phyloP scores from a whole-genome alignment of 805 yeast species.

The Metschnikowia sp. region DNA sequence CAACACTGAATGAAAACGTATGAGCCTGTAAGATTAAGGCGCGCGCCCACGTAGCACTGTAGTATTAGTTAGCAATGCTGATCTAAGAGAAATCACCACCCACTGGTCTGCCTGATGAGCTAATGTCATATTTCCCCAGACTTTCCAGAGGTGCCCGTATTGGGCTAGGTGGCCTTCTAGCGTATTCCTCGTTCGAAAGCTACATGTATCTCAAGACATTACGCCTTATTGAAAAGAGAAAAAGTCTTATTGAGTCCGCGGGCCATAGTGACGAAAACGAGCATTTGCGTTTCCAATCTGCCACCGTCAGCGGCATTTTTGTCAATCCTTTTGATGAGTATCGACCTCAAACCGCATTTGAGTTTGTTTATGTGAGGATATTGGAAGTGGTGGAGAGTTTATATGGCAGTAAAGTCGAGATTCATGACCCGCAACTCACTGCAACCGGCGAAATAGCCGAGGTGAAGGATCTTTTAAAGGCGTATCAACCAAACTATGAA shows the following conservation, averaged over 20 bases:
- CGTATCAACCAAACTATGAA: conserved; percentile 53
- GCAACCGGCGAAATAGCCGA: conserved; percentile 35
- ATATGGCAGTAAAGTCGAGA: conserved; percentile 35
- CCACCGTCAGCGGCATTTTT: conserved; percentile 64
- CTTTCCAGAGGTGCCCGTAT: conserved; percentile 34
- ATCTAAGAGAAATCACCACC: background rate
- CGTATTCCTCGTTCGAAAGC: conserved; percentile 65
- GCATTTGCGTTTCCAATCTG: conserved; percentile 29
- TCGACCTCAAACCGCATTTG: conserved; percentile 84
- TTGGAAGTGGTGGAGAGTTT: conserved; percentile 64
- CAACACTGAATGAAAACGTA: no score
- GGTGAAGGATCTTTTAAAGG: conserved; percentile 57
- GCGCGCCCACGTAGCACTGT: no score
- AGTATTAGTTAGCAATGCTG: background rate
- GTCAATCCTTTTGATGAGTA: conserved; percentile 92
- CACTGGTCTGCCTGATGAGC: background rate
- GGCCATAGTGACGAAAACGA: background rate
- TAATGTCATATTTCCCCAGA: conserved; percentile 5
- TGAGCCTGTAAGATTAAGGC: no score
- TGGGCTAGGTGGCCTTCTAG: conserved; percentile 41
- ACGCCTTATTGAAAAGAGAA: conserved; percentile 43
- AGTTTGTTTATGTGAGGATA: conserved; percentile 71
- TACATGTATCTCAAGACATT: conserved; percentile 56
- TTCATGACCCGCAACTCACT: conserved; percentile 31
- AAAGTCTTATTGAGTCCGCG: background rate